These are phyloP conservation scores for Fusarium neocosmosporiellum DNA, from an alignment of 2,329 filamentous ascomycete genomes.

Conservation along the genomic window DNA sequence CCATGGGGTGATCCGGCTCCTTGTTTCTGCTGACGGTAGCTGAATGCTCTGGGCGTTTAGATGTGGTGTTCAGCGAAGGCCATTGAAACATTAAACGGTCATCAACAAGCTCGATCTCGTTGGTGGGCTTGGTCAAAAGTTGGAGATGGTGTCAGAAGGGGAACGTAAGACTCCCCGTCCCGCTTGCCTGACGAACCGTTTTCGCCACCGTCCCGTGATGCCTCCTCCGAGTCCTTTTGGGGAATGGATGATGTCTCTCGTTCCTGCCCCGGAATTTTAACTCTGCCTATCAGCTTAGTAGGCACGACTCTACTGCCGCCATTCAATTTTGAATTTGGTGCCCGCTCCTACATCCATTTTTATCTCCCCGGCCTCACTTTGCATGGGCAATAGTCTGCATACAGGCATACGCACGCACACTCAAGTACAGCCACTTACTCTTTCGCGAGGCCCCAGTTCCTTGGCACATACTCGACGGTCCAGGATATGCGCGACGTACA, in stretches of 20 bases:
- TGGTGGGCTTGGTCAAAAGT: neutral
- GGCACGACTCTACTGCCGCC: neutral
- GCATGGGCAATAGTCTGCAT: neutral
- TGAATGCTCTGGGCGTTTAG: neutral
- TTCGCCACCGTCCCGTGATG: slow-evolving; percentile 35
- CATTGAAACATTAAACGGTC: slow-evolving; percentile 17
- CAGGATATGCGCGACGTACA: slow-evolving; percentile 1
- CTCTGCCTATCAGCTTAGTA: slow-evolving; percentile 21
- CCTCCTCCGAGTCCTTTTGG: neutral
- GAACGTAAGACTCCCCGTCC: slow-evolving; percentile 37
- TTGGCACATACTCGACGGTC: slow-evolving; percentile 6
- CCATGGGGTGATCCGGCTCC: neutral
- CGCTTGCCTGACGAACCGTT: slow-evolving; percentile 26
- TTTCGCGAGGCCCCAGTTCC: neutral
- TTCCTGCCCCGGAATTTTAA: slow-evolving; percentile 35
- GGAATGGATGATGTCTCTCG: neutral
- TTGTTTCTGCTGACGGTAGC: neutral
- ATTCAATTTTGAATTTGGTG: slow-evolving; percentile 7
- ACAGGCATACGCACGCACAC: neutral
- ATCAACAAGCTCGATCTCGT: neutral
- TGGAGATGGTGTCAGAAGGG: slow-evolving; percentile 19
- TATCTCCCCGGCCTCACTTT: slow-evolving; percentile 1
- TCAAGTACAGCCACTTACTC: neutral
- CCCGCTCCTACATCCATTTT: neutral
- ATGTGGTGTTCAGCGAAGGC: slow-evolving; percentile 1